Percentiles rank a stretch among this genome's conserved stretches.
Evolutionary conservation across 331 rosid species (phyloP).

Genomic region (Quercus tomentella): DNA sequence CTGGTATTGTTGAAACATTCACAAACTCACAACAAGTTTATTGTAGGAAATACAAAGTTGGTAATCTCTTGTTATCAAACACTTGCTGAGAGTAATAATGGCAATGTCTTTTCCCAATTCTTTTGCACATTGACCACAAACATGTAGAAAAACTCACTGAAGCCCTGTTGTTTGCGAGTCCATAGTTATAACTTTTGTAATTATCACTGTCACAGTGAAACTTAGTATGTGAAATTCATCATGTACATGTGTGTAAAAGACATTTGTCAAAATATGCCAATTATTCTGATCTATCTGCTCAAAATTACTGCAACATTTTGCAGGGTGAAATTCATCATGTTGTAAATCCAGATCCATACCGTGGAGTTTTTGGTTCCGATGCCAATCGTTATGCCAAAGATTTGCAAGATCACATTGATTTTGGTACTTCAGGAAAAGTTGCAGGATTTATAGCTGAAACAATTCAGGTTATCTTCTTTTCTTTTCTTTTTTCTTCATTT

Average conservation of each 20-base stretch:
- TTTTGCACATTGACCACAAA: not conserved
- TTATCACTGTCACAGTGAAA: not conserved
- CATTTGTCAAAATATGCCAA: constrained; percentile 2
- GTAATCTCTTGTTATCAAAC: not conserved
- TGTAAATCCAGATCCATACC: constrained; percentile 87
- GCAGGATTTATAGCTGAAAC: constrained; percentile 96
- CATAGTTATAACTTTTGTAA: not conserved
- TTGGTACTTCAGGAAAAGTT: constrained; percentile 77
- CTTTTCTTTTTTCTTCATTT: not conserved
- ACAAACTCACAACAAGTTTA: not conserved
- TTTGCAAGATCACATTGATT: constrained; percentile 82
- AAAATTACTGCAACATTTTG: constrained; percentile 19
- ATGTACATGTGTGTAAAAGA: not conserved
- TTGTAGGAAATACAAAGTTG: not conserved
- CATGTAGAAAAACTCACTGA: not conserved
- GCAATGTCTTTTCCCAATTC: not conserved
- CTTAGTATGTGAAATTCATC: not conserved
- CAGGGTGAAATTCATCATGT: constrained; percentile 92
- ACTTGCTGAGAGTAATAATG: not conserved
- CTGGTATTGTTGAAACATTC: not conserved
- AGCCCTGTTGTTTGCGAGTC: not conserved
- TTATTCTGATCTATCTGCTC: constrained; percentile 12
- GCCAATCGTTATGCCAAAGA: constrained; percentile 68
- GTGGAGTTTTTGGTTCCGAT: constrained; percentile 74
- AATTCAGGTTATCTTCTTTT: constrained; percentile 56